Evolutionary conservation across 2,329 filamentous ascomycete genomes (phyloP), one percentile per base, ranked within the genome.

Genomic region (Sclerotinia glacialis): DNA sequence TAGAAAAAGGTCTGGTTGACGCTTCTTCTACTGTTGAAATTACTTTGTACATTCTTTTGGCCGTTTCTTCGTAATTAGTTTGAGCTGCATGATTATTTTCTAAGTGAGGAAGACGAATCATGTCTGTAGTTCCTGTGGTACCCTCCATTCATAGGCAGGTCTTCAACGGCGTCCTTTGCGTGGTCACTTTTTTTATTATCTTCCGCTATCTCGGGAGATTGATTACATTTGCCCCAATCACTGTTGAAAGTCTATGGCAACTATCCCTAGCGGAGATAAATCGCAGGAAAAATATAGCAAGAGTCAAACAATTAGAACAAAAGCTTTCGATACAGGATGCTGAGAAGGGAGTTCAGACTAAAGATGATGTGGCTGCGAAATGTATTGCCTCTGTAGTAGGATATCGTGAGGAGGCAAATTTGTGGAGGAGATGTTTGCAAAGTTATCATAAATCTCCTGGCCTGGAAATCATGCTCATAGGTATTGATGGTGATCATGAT

Each of bases 241-340:
- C 68, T 2, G 5, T 68, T 34, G 68, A 69, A 60, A 69, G 67
- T 64, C 58, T 70, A 49, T 70, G 69, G 69, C 69, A 70, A 28
- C 69, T 70, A 21, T 67, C 55, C 3, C 37, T 70, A 12, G 69
- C 69, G 6, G 69, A 70, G 59, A 56, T 70, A 6, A 70, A 70
- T 23, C 62, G 69, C 21, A 42, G 59, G 37, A 70, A 70, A 56
- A 70, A 70, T 37, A 26, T 70, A 44, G 46, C 46, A 40, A 46
- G 69, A n/a, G 67, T 70, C 31, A 53, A 54, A 5, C 31, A 62
- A 8, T 59, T 68, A 6, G 67, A 68, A 52, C 56, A 66, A n/a
- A 61, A 46, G 21, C 63, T 65, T 12, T 37, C 50, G 12, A 42
- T 58, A n/a, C 34, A 34, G 9, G 69, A 70, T 60, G 67, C 64